Base-by-base conservation (phyloP, 176 grass and related monocot genomes). In the Hordeum vulgare region DNA sequence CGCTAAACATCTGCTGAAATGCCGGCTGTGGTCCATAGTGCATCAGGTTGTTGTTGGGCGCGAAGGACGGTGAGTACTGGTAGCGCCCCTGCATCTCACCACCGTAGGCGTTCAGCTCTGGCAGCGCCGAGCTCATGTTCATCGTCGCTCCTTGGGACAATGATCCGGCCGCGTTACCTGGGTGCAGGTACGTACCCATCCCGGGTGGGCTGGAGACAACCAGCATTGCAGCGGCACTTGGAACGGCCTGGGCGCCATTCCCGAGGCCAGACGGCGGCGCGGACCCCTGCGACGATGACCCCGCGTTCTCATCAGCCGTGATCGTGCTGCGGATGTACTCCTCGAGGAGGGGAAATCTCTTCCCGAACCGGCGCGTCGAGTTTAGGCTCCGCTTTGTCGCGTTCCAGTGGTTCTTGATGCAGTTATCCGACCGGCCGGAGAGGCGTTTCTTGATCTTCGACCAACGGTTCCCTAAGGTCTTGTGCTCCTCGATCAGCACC, bases 331-430 rank as follows among this genome's bases (percentile, higher is more conserved):
- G 73, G 73, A 98, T 98, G 75, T 98, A 98, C 51, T 93, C 86
- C 36, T 93, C 84, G 0, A 95, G 82, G 31, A 82, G 41, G 62
- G 86, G 69, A 2, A 86, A 54, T 14, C 86, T 89, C 37, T 91
- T 95, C 75, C 60, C 90, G 66, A 83, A 58, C 2, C 53, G 61
- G 0, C 84, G 86, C 67, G 74, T 95, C 1, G 90, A 80, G 23
- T 80, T 83, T 11, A 93, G 76, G 61, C 89, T 81, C 10, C 92
- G 74, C 20, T 85, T 84, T 14, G 90, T 95, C 6, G 92, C 92
- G 24, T 98, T 95, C 92, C 92, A 95, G 27, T 88, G 95, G 47
- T 98, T 98, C 87, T 98, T 98, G 66, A 98, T 81, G 12, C 72
- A 51, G 68, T 98, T 98, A 79, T 98, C 90, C 2, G 92, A 90